Base-by-base conservation (phyloP, 352 stramenopile genomes). In the Pythium brachiatum region DNA sequence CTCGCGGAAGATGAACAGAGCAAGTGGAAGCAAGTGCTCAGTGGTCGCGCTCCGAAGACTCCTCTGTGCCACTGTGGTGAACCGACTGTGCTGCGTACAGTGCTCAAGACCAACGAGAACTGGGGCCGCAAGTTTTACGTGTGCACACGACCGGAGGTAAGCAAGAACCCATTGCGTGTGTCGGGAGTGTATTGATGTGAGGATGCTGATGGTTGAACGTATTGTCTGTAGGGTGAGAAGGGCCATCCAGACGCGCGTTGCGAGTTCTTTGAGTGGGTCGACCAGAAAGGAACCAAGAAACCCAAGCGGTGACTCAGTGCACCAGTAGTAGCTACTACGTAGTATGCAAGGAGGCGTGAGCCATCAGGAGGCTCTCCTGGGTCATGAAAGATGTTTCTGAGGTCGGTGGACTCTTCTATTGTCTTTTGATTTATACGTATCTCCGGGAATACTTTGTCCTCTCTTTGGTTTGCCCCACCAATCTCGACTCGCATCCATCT, bases 121-220 rank as follows among this genome's bases (percentile, higher is more conserved):
- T 90, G 75, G 69, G 83, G 86, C 3, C 83, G 83, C 51, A 93
- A 93, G 53, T 94, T 95, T 68, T 95, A 87, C 57, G 79, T 94
- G 16, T 95, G 87, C 64, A 89, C 79, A 15, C 93, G 91, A 64
- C 86, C 86, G 46, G 81, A 70, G 69, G 85, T 90, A 65, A 58
- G 65, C 32, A 31, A 18, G 34, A 29, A 50, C 21, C n/a, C n/a
- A n/a, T n/a, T n/a, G n/a, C n/a, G n/a, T n/a, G n/a, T n/a, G n/a
- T n/a, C n/a, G n/a, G n/a, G n/a, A 48, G 6, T 48, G 41, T 48
- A 21, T 48, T 48, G 12, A 23, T 26, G 21, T 53, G 21, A 32
- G 46, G 39, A 25, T 9, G 31, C 51, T 29, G 6, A 25, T 26
- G 7, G n/a, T 50, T 18, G 21, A 50, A 27, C n/a, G n/a, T n/a